Evolutionary conservation across 2,329 filamentous ascomycete species (phyloP), one percentile per base, ranked within the genome.

Genomic region (Alternaria brassicicola): DNA sequence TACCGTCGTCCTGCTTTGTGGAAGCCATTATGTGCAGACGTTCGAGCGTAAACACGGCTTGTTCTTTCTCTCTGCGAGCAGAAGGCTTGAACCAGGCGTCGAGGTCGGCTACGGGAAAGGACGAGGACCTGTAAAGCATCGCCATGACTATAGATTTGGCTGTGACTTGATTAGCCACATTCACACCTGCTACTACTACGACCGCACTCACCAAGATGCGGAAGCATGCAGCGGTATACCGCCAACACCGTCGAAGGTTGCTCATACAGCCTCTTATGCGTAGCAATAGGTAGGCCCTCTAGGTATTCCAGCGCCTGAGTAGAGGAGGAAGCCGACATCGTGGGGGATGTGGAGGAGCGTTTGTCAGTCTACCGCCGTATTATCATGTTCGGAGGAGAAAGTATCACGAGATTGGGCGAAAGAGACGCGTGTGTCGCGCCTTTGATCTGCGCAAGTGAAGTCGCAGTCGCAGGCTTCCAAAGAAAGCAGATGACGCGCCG

Each of bases 141-240:
- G 91, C 91, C 89, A 97, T 97, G 61, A 99, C 94, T 72, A 99
- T 90, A 15, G 89, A 92, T 84, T 99, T 98, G 68, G 95, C 94
- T 92, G 69, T 36, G 28, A 21, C 8, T 30, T 3, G 36, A n/a
- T 65, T 39, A 66, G 60, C 50, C 43, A 15, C 13, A 26, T 9
- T 41, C 10, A 3, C 6, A 1, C 1, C n/a, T 21, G 2, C 28
- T 4, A n/a, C 28, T 10, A 30, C 15, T 17, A 39, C 33, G 4
- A 3, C 19, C 15, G 10, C 6, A 52, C 41, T 72, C 83, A 93
- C 91, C 92, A 61, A 98, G 81, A 73, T 96, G 91, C 57, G 95
- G 92, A 57, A 99, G 86, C 93, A 99, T 97, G 80, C 95, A 93
- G 67, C 95, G 88, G 78, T 98, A 98, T 72, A 99, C 93, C 66